Conservation (phyloP, 345 rosid species). For the Hibiscus syriacus region DNA sequence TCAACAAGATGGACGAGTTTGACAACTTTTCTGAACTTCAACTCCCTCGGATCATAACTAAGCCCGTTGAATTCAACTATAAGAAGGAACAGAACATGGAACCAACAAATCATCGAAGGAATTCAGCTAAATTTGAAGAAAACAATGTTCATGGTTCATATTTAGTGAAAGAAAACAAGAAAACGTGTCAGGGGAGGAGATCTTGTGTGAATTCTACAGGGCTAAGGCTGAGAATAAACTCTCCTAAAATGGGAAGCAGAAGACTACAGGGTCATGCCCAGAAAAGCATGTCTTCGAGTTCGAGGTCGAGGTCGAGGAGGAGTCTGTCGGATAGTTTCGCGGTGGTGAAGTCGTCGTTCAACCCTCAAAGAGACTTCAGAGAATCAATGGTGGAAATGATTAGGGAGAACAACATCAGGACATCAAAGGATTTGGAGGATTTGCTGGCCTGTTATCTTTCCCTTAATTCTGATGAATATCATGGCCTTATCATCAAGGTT, state of each 20-base stretch:
- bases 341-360: slow-evolving; percentile 68
- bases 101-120: too few relatives aligned
- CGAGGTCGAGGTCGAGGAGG: slow-evolving; percentile 19
- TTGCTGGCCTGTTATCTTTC: too few relatives aligned
- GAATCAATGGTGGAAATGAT: too few relatives aligned
- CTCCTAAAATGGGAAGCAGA: slow-evolving; percentile 51
- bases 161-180: too few relatives aligned
- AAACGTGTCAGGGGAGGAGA: slow-evolving; percentile 12
- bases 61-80: slow-evolving; percentile 26
- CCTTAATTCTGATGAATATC: too few relatives aligned
- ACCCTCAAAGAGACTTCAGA: too few relatives aligned
- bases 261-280: slow-evolving; percentile 22
- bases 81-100: too few relatives aligned
- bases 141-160: too few relatives aligned
- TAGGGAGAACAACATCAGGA: too few relatives aligned
- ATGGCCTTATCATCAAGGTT: slow-evolving; percentile 70
- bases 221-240: slow-evolving; percentile 45
- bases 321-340: slow-evolving; percentile 54
- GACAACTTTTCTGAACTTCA: slow-evolving; percentile 27
- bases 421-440: too few relatives aligned
- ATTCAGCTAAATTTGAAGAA: too few relatives aligned
- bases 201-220: slow-evolving; percentile 50
- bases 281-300: slow-evolving; percentile 29
- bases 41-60: too few relatives aligned
- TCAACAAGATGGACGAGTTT: slow-evolving; percentile 13